phyloP scores from a whole-genome alignment of 257 asterid species.

The Lavandula angustifolia region DNA sequence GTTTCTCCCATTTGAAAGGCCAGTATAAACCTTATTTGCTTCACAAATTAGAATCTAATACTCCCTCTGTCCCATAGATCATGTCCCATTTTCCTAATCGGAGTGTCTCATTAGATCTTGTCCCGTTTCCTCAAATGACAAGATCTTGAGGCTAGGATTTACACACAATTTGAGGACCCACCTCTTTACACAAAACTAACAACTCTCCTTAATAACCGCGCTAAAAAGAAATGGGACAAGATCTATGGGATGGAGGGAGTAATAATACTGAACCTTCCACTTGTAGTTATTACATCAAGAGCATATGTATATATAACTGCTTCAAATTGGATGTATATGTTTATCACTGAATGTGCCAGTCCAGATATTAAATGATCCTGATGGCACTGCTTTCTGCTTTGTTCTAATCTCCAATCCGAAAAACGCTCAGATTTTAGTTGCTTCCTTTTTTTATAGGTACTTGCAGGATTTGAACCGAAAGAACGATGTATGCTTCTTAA shows the following conservation, averaged over 20 bases:
- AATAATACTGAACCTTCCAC: constrained; percentile 2
- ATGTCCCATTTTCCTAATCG: too few relatives aligned
- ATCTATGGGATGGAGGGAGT: too few relatives aligned
- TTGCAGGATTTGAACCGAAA: constrained; percentile 74
- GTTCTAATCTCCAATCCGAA: background rate
- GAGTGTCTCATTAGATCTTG: too few relatives aligned
- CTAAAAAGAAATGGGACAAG: too few relatives aligned
- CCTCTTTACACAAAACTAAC: too few relatives aligned
- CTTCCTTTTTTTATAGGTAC: constrained; percentile 51
- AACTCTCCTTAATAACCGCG: too few relatives aligned
- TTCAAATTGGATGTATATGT: constrained; percentile 9
- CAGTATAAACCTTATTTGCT: background rate
- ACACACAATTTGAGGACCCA: too few relatives aligned
- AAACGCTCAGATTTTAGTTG: constrained; percentile 11
- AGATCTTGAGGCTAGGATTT: too few relatives aligned
- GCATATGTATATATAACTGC: background rate
- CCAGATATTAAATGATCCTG: constrained; percentile 1
- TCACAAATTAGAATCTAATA: background rate
- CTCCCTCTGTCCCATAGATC: too few relatives aligned
- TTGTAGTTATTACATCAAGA: background rate
- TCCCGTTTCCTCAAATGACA: too few relatives aligned
- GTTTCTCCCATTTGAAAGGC: constrained; percentile 23
- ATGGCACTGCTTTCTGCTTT: constrained; percentile 4
- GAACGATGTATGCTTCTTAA: constrained; percentile 95
- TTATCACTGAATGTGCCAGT: background rate